Evolutionary conservation across 495 filamentous ascomycete species (phyloP), one percentile per base, ranked within the genome.

Genomic region (Hypoxylon fuscum): DNA sequence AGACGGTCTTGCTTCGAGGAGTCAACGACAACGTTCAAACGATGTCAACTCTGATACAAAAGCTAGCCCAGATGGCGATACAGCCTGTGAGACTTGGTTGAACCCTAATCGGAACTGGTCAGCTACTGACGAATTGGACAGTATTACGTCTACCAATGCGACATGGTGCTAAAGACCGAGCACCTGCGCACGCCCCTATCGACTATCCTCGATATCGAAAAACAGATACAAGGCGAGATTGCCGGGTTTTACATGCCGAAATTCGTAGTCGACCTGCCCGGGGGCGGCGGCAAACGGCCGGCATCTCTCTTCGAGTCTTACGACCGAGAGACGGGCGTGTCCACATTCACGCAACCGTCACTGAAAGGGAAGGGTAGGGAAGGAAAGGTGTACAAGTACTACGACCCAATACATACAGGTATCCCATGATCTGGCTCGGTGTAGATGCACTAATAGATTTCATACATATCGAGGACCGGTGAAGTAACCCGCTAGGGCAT

Each of bases 71-170:
- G 57, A 83, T 83, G 57, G 79, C 76, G 6, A 78, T 87, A 46
- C 70, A 78, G 45, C 85, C 85, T 6, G 68, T 68, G 27, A 45
- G 64, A 59, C 20, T 14, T 5, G 31, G 25, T 14, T 7, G 29
- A 53, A 47, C 1, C 10, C 51, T 17, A 66, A 56, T 55, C 41
- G 57, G 55, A 31, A 54, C 50, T 23, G 51, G 55, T 31, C 59
- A 60, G 29, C 49, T 37, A 29, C 58, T 63, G 41, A 64, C 49
- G 9, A 48, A 8, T 38, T 69, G 59, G 63, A 27, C 59, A 82
- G 79, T 85, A 85, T 64, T 86, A 86, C 66, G 77, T 86, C 41
- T 86, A 86, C 68, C 82, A 83, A 62, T 79, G 81, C 48, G 85
- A 87, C 70, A 80, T 87, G 76, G 82, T 86, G 18, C 68, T 72